A percentile compares a stretch with the other conserved stretches of the same genome.
phyloP scores from a whole-genome alignment of 371 early-diverging fungal species.

The Mortierella sp. region DNA sequence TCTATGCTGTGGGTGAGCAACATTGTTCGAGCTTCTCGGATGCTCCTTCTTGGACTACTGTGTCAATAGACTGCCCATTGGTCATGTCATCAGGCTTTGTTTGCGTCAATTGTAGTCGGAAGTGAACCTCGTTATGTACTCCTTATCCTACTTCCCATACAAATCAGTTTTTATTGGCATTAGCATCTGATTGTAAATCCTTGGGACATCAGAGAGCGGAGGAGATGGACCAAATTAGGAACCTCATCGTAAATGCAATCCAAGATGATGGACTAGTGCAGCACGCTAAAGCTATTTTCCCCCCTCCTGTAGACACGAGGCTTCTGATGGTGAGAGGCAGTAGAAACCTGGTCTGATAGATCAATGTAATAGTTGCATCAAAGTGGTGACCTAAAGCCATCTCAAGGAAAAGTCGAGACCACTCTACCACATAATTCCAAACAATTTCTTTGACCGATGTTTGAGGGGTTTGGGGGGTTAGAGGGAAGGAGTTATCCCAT shows the following conservation, averaged over 20 bases:
- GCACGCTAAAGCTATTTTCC: not conserved
- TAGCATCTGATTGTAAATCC: slow-evolving; percentile 5
- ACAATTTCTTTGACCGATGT: not conserved
- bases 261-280: not conserved
- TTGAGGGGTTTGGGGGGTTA: too few relatives aligned
- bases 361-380: too few relatives aligned
- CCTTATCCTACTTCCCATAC: not conserved
- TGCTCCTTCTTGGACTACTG: not conserved
- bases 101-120: not conserved
- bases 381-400: not conserved
- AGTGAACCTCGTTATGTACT: not conserved
- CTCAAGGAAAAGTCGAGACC: not conserved
- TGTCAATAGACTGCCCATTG: not conserved
- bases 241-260: not conserved
- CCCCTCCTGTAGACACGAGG: not conserved
- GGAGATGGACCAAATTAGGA: not conserved
- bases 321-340: too few relatives aligned
- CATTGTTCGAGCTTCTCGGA: not conserved
- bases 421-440: not conserved
- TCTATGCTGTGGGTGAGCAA: not conserved
- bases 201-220: slow-evolving; percentile 10
- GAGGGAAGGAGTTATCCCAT: too few relatives aligned
- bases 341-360: too few relatives aligned
- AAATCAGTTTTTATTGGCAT: not conserved
- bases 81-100: not conserved